Conservation (phyloP, 163 green algal genomes). For the Chlamydomonas reinhardtii region DNA sequence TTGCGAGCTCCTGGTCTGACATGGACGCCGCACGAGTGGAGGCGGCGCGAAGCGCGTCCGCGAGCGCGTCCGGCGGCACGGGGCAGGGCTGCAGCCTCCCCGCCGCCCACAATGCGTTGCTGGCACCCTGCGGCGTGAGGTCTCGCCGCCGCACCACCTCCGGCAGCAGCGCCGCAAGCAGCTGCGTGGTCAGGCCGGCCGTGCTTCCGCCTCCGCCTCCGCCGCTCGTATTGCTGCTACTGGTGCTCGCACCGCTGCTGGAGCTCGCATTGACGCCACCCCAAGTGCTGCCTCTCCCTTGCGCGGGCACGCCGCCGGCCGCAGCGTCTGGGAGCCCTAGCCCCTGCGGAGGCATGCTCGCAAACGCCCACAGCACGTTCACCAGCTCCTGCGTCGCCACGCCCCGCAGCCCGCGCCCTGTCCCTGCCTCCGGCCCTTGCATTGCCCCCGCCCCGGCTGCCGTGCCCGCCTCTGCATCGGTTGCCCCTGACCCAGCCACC, state of each 20-base stretch:
- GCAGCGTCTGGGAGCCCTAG: neutral
- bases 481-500: no score
- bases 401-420: neutral
- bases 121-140: constrained; percentile 34
- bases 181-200: neutral
- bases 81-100: constrained; percentile 33
- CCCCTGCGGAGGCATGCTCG: neutral
- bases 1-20: constrained; percentile 46
- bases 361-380: constrained; percentile 49
- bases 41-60: neutral
- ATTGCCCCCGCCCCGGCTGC: neutral
- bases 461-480: no score
- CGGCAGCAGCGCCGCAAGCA: neutral
- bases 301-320: no score
- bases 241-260: neutral
- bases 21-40: neutral
- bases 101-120: constrained; percentile 40
- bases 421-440: neutral
- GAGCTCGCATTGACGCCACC: no score
- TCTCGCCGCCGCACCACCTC: constrained; percentile 10
- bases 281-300: no score
- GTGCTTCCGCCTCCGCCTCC: no score
- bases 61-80: neutral
- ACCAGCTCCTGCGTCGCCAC: constrained; percentile 43
- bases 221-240: neutral